A percentile compares a stretch with the other conserved stretches of the same genome.
phyloP scores from a whole-genome alignment of 192 early-diverging fungal species.

The Lobosporangium transversale region DNA sequence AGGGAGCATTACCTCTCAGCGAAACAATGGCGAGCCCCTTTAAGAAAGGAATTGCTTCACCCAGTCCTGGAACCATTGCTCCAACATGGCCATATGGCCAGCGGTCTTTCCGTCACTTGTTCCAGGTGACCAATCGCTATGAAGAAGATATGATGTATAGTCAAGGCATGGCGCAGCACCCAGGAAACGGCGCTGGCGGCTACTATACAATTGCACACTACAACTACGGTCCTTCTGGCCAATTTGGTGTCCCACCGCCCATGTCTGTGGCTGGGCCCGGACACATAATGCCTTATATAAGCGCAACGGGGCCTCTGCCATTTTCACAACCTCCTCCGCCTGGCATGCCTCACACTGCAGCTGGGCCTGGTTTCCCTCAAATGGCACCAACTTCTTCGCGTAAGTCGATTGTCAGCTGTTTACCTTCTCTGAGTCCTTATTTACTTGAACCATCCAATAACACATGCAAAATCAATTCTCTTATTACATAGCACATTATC shows the following conservation, averaged over 20 bases:
- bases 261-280: conserved; percentile 59
- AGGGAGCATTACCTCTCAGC: conserved; percentile 39
- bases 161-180: conserved; percentile 52
- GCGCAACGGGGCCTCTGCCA: conserved; percentile 19
- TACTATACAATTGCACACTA: conserved; percentile 54
- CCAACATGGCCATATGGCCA: conserved; percentile 69
- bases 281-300: conserved; percentile 46
- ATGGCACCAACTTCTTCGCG: conserved; percentile 58
- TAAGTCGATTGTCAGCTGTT: conserved; percentile 30
- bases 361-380: conserved; percentile 62
- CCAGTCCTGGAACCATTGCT: conserved; percentile 43
- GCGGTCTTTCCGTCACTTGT: conserved; percentile 62
- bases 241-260: conserved; percentile 58
- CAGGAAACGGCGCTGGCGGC: conserved; percentile 46
- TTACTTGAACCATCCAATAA: not conserved
- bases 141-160: conserved; percentile 61
- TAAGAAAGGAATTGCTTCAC: conserved; percentile 49
- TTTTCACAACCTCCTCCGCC: conserved; percentile 43
- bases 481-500: conserved; percentile 48
- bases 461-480: not conserved
- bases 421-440: not conserved
- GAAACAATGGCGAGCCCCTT: conserved; percentile 60
- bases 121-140: conserved; percentile 56
- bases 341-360: conserved; percentile 52
- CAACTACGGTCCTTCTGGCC: conserved; percentile 36